A percentile compares a stretch with the other conserved stretches of the same genome.
Conservation (phyloP, 2,329 filamentous ascomycete genomes). For the Aspergillus transmontanensis region DNA sequence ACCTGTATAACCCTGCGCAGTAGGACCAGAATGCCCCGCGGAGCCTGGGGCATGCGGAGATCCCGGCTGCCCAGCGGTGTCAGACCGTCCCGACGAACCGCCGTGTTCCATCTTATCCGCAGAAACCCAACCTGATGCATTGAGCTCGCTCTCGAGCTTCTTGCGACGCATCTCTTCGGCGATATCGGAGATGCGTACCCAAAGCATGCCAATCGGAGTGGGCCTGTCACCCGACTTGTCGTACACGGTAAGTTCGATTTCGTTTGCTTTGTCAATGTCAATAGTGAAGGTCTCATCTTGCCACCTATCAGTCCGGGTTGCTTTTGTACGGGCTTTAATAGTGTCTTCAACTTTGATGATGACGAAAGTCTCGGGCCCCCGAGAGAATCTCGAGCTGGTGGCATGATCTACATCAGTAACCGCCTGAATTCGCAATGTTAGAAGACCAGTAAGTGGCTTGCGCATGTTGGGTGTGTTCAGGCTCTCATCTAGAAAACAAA, state of each 20-base stretch:
- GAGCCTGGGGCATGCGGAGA: conserved; percentile 30
- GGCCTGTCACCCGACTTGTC: conserved; percentile 91
- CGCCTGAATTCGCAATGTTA: conserved; percentile 81
- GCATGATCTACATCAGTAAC: conserved; percentile 96
- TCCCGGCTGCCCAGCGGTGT: conserved; percentile 55
- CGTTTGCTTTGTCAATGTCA: conserved; percentile 97
- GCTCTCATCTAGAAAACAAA: conserved; percentile 73
- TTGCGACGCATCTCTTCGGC: conserved; percentile 96
- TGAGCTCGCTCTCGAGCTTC: conserved; percentile 94
- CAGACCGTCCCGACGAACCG: conserved; percentile 50
- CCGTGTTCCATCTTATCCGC: conserved; percentile 86
- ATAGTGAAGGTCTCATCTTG: conserved; percentile 88
- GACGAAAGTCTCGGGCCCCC: conserved; percentile 92
- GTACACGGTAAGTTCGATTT: conserved; percentile 96
- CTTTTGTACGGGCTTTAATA: conserved; percentile 82
- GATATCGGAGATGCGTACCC: conserved; percentile 96
- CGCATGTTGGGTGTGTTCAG: conserved; percentile 92
- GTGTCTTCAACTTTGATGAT: conserved; percentile 96
- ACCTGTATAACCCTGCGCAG: conserved; percentile 33
- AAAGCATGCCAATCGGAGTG: conserved; percentile 90
- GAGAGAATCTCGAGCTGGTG: conserved; percentile 76
- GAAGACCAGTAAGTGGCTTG: conserved; percentile 90
- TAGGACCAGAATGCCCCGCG: conserved; percentile 27
- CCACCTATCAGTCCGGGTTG: conserved; percentile 86
- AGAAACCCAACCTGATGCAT: conserved; percentile 93